Evolutionary conservation across 257 asterid genomes (phyloP), one percentile per base, ranked within the genome.

Genomic region (Salvia splendens): DNA sequence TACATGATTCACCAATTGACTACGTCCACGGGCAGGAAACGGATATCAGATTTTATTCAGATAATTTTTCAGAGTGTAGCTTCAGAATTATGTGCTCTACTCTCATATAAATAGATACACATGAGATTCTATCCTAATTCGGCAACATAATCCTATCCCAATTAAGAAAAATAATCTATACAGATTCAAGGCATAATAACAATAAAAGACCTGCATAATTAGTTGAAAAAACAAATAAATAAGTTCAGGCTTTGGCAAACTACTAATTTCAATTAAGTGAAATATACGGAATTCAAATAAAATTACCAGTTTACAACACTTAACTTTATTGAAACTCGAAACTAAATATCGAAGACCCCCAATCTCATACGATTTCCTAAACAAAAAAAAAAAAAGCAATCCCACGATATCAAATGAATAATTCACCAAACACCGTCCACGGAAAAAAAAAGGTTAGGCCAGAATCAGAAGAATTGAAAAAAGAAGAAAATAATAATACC

Each of bases 351-450:
- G n/a, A n/a, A n/a, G n/a, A n/a, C n/a, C 32, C 53, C 28, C 42
- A 67, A 47, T 67, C 45, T 15, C 60, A 48, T 33, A 35, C 28
- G 15, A 24, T 64, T 47, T 57, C 7, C 64, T 43, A 10, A 73
- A 48, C 6, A 57, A 15, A 49, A 62, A 32, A 20, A 20, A 20
- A 6, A 0, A 4, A 51, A 60, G 41, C 77, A 71, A 67, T 20
- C 48, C 35, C 40, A 36, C 4, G 48, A 14, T 41, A 71, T 8
- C 20, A 51, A 45, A 41, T n/a, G 46, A 14, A 1, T 24, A 69
- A 42, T 10, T 24, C 36, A 24, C 6, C 0, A 32, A 40, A 11
- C 35, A 59, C 63, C 63, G 12, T n/a, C 9, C 38, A 45, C 20
- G 11, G 24, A 11, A 6, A 49, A 49, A 5, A 15, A 3, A 4